Conservation (phyloP, 2,329 filamentous ascomycete species). For the Phialophora macrospora region DNA sequence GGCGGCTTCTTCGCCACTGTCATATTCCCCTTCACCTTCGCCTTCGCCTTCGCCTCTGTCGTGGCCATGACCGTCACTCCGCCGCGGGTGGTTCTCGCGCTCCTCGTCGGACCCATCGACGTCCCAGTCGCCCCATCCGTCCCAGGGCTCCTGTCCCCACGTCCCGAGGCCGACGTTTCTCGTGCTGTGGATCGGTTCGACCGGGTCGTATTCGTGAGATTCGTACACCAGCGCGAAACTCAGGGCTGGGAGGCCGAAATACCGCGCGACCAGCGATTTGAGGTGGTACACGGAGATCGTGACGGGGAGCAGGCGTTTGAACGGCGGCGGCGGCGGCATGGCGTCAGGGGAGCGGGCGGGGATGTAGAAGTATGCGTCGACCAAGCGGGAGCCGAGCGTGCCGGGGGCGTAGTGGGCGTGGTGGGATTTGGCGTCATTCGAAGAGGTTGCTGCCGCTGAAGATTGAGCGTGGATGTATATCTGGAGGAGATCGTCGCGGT, state of each 20-base stretch:
- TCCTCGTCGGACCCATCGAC: constrained; percentile 51
- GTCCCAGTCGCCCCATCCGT: constrained; percentile 46
- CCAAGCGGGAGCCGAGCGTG: constrained; percentile 79
- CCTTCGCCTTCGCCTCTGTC: too few relatives aligned
- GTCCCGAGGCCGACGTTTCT: constrained; percentile 17
- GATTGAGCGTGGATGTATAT: constrained; percentile 49
- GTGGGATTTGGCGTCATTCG: constrained; percentile 28
- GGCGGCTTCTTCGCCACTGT: neutral
- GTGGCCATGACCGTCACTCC: neutral
- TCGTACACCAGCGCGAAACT: constrained; percentile 77
- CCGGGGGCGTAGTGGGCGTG: constrained; percentile 65
- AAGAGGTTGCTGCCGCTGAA: constrained; percentile 52
- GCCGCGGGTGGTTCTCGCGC: constrained; percentile 37
- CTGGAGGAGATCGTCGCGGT: constrained; percentile 50
- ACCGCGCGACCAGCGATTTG: constrained; percentile 74
- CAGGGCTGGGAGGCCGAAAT: constrained; percentile 70
- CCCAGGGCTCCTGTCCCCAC: constrained; percentile 57
- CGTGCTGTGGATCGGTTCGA: constrained; percentile 49
- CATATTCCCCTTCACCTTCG: neutral
- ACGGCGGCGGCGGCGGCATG: constrained; percentile 7
- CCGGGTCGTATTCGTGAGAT: constrained; percentile 87
- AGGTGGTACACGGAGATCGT: constrained; percentile 80
- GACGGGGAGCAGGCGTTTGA: constrained; percentile 63
- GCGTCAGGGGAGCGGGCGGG: constrained; percentile 26
- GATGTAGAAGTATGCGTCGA: constrained; percentile 66